These are phyloP conservation scores for Mycena vitilis DNA, from an alignment of 768 basidiomycete species.

Conservation along the genomic window DNA sequence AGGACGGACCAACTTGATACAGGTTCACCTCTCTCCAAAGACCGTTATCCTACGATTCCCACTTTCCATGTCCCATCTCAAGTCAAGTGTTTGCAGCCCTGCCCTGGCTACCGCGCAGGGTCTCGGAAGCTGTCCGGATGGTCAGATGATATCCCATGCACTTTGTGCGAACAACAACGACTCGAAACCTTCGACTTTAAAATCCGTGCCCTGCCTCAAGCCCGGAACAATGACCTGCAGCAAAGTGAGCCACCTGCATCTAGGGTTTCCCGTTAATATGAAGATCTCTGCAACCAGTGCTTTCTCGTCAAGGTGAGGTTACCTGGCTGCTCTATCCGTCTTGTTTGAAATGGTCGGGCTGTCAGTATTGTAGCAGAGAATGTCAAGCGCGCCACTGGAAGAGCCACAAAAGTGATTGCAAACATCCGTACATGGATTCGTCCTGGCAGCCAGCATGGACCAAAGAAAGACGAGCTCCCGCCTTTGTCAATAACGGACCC, in stretches of 20 bases:
- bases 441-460: conserved; percentile 52
- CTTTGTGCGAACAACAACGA: conserved; percentile 11
- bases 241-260: not conserved
- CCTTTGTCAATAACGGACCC: conserved; percentile 20
- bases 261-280: not conserved
- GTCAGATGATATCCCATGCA: not conserved
- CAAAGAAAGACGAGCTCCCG: conserved; percentile 43
- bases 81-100: not conserved
- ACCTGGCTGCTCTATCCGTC: not conserved
- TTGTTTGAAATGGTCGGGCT: not conserved
- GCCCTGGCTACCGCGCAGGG: not conserved
- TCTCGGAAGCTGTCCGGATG: conserved; percentile 5
- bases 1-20: no score
- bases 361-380: conserved; percentile 4
- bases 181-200: not conserved
- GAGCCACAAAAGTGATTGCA: conserved; percentile 49
- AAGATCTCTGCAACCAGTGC: not conserved
- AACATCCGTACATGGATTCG: conserved; percentile 42
- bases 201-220: conserved; percentile 1
- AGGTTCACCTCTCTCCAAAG: not conserved
- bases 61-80: not conserved
- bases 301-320: conserved; percentile 1
- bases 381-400: conserved; percentile 52
- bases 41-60: not conserved
- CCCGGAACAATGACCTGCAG: conserved; percentile 14